phyloP scores from a whole-genome alignment of 2,329 filamentous ascomycete species.

The Venturia carpophila region DNA sequence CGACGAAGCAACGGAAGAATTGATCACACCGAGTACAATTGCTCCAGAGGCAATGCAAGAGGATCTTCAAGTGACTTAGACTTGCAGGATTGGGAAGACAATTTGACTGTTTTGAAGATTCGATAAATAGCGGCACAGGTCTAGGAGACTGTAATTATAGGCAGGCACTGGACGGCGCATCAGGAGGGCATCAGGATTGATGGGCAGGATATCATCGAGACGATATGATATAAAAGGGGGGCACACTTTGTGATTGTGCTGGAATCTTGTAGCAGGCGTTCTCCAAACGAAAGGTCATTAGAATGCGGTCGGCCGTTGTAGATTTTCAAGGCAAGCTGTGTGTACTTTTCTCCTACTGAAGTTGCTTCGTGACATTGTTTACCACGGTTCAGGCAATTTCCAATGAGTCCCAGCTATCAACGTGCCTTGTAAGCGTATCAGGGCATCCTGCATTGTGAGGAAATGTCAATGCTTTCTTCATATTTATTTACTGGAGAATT shows the following conservation, averaged over 20 bases:
- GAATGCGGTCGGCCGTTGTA: constrained; percentile 6
- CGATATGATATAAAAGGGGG: neutral
- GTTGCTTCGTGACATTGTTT: neutral
- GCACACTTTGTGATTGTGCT: neutral
- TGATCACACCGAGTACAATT: constrained; percentile 53
- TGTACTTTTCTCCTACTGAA: neutral
- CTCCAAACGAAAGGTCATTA: neutral
- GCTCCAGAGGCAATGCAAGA: constrained; percentile 5
- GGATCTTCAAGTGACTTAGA: constrained; percentile 19
- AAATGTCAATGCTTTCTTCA: no score
- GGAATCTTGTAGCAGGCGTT: constrained; percentile 3
- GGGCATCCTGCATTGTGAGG: no score
- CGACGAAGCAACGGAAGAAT: constrained; percentile 59
- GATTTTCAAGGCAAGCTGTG: neutral
- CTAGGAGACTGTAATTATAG: constrained; percentile 8
- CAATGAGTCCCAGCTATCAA: no score
- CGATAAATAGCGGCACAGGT: neutral
- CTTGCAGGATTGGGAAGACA: neutral
- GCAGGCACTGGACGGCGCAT: neutral
- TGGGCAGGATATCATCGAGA: constrained; percentile 1
- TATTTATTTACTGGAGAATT: no score
- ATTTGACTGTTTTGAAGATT: neutral
- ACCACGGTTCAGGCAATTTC: no score
- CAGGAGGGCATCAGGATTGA: neutral
- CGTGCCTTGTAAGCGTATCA: no score